Percentiles rank a stretch among this genome's conserved stretches.
Conservation (phyloP, 306 rosid genomes). For the Ceratonia siliqua region DNA sequence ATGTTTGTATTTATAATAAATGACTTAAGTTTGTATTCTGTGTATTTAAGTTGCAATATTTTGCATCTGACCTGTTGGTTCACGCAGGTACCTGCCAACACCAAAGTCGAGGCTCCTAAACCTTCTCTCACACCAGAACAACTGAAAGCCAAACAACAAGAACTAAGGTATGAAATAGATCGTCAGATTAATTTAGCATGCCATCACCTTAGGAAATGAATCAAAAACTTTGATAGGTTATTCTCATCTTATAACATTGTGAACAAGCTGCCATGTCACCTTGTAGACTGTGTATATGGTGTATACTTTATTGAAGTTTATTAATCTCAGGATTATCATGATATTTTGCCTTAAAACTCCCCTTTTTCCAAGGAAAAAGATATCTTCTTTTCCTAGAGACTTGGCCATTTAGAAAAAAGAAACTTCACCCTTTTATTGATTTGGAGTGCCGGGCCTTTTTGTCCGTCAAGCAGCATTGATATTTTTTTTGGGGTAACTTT, state of each 20-base stretch:
- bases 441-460: neutral
- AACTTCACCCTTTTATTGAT: neutral
- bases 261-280: neutral
- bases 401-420: neutral
- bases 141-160: constrained; percentile 83
- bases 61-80: constrained; percentile 35
- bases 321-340: neutral
- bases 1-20: neutral
- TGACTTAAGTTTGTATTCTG: neutral
- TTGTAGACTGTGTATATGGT: neutral
- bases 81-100: constrained; percentile 66
- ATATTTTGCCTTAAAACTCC: neutral
- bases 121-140: constrained; percentile 90
- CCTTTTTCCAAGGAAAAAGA: neutral
- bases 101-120: constrained; percentile 73
- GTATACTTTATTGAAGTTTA: neutral
- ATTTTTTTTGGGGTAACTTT: neutral
- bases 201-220: neutral
- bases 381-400: neutral
- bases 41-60: constrained; percentile 32
- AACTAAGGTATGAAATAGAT: constrained; percentile 68
- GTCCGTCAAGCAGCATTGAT: neutral
- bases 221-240: neutral
- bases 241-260: neutral
- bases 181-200: neutral